These are phyloP conservation scores for Cardamine chenopodiifolia DNA, from an alignment of 345 rosid species.

Conservation along the genomic window DNA sequence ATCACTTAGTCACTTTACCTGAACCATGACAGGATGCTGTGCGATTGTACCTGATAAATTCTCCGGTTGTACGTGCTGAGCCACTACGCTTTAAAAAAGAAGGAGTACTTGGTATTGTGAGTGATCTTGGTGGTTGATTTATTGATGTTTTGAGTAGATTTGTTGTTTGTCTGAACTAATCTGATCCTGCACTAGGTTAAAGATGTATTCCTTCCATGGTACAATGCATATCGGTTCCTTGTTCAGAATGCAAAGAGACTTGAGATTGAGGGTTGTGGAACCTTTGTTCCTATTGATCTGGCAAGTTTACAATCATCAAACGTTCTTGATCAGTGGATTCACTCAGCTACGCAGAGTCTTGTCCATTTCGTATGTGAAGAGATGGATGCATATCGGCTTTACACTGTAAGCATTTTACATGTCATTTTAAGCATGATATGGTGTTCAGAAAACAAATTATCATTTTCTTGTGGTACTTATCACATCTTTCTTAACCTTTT, in stretches of 20 bases:
- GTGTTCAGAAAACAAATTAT: neutral
- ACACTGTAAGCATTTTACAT: constrained; percentile 63
- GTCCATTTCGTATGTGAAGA: constrained; percentile 85
- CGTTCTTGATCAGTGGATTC: constrained; percentile 98
- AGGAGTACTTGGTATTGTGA: constrained; percentile 92
- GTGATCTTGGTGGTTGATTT: constrained; percentile 42
- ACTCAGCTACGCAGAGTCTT: constrained; percentile 98
- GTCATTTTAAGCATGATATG: constrained; percentile 17
- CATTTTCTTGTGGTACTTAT: constrained; percentile 3
- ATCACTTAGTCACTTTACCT: constrained; percentile 24
- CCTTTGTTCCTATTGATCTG: constrained; percentile 70
- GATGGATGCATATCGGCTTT: constrained; percentile 94
- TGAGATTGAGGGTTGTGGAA: constrained; percentile 77
- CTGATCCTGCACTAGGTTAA: constrained; percentile 63
- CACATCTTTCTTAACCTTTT: neutral
- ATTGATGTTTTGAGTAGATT: constrained; percentile 19
- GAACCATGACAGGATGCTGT: constrained; percentile 74
- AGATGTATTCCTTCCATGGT: constrained; percentile 99
- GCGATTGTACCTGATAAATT: constrained; percentile 87
- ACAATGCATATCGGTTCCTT: constrained; percentile 96
- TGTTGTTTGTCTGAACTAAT: constrained; percentile 24
- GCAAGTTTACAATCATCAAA: constrained; percentile 73
- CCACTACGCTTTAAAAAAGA: constrained; percentile 90
- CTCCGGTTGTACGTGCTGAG: constrained; percentile 99
- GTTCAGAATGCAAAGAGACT: constrained; percentile 98